These are phyloP conservation scores for Vaccinium myrtillus DNA, from an alignment of 148 eudicot species.

Conservation along the genomic window DNA sequence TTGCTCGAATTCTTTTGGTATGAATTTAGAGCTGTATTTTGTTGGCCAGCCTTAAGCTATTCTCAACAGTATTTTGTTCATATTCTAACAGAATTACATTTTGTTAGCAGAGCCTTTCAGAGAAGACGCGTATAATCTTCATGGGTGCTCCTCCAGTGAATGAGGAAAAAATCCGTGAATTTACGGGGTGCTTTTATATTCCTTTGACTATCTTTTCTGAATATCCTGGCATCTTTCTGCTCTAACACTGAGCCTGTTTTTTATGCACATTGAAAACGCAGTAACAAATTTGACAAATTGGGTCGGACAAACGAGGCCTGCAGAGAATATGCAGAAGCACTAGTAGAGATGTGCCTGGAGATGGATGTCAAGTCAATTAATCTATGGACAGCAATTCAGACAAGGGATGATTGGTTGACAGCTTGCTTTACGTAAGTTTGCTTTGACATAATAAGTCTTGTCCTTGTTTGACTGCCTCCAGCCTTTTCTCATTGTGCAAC, in stretches of 20 bases:
- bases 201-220: neutral
- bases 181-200: constrained; percentile 28
- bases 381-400: constrained; percentile 48
- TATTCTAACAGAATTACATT: constrained; percentile 12
- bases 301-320: constrained; percentile 43
- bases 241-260: neutral
- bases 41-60: neutral
- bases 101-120: constrained; percentile 47
- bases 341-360: constrained; percentile 35
- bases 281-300: constrained; percentile 21
- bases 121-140: constrained; percentile 51
- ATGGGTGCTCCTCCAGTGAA: constrained; percentile 56
- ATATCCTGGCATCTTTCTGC: neutral
- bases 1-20: neutral
- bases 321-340: constrained; percentile 43
- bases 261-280: constrained; percentile 3
- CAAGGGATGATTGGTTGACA: constrained; percentile 38
- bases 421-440: constrained; percentile 49
- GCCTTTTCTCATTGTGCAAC: neutral
- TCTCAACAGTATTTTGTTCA: neutral
- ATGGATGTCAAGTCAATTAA: constrained; percentile 38
- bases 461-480: neutral
- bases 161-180: constrained; percentile 37
- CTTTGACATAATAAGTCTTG: constrained; percentile 9
- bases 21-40: neutral